Conservation (phyloP, 1,284 basidiomycete genomes). For the Cutaneotrichosporon sp. region DNA sequence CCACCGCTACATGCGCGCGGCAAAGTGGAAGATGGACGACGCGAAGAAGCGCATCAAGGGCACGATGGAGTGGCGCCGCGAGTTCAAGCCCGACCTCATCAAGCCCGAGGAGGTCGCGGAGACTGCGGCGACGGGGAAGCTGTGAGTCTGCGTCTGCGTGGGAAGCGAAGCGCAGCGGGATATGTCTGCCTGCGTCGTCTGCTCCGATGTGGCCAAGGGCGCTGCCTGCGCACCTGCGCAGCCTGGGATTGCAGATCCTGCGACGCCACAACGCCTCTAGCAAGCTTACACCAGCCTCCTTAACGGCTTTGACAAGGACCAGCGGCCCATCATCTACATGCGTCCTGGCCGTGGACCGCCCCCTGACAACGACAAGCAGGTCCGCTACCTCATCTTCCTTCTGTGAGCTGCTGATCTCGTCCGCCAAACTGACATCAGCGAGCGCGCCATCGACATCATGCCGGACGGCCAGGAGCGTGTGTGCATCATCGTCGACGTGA, state of each 20-base stretch:
- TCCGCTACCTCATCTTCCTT: constrained; percentile 79
- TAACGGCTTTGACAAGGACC: constrained; percentile 78
- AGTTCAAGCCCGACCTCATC: constrained; percentile 78
- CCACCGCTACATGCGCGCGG: constrained; percentile 76
- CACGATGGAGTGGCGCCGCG: constrained; percentile 77
- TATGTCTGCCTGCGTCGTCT: too few species aligned
- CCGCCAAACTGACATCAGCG: constrained; percentile 56
- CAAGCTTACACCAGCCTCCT: constrained; percentile 60
- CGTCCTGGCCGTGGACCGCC: constrained; percentile 82
- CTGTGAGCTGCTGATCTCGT: constrained; percentile 60
- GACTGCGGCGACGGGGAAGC: constrained; percentile 80
- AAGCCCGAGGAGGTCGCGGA: constrained; percentile 69
- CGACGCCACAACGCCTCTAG: too few species aligned
- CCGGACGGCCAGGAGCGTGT: constrained; percentile 77
- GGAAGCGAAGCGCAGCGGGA: too few species aligned
- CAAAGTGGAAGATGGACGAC: constrained; percentile 78
- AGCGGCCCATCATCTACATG: constrained; percentile 79
- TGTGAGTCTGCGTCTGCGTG: constrained; percentile 60
- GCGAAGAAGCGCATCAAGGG: constrained; percentile 72
- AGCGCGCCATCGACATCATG: constrained; percentile 82
- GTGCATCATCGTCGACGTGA: constrained; percentile 71
- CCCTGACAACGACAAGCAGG: constrained; percentile 68
- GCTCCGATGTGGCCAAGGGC: too few species aligned
- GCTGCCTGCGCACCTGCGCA: too few species aligned
- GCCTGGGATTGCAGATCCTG: too few species aligned